A percentile compares a stretch with the other conserved stretches of the same genome.
Evolutionary conservation across 495 filamentous ascomycete species (phyloP).

Genomic region (Penicillium maclennaniae): DNA sequence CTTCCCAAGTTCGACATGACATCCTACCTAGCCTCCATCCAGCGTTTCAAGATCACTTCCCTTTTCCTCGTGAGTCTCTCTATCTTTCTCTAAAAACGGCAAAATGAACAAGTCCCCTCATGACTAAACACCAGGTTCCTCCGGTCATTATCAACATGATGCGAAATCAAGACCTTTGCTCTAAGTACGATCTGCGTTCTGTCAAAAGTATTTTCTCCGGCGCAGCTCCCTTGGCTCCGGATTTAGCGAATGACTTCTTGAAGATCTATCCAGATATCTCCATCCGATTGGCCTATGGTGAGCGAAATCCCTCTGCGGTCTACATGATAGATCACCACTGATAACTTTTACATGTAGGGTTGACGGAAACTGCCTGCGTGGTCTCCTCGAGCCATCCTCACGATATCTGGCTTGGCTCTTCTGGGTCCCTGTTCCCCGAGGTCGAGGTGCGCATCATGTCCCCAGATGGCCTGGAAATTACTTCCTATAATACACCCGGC

Average conservation of each 20-base stretch:
- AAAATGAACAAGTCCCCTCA: too few relatives aligned
- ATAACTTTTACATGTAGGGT: slow-evolving; percentile 43
- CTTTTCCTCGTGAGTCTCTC: slow-evolving; percentile 68
- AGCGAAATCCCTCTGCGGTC: background rate
- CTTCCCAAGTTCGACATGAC: slow-evolving; percentile 80
- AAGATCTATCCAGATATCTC: slow-evolving; percentile 60
- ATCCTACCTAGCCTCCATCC: slow-evolving; percentile 60
- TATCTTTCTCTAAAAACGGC: background rate
- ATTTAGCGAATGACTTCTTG: slow-evolving; percentile 67
- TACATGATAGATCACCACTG: slow-evolving; percentile 2
- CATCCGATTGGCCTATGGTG: slow-evolving; percentile 80
- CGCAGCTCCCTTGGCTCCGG: slow-evolving; percentile 76
- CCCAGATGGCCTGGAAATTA: slow-evolving; percentile 72
- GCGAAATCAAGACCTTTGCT: slow-evolving; percentile 57
- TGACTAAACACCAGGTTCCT: slow-evolving; percentile 53
- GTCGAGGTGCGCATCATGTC: slow-evolving; percentile 66
- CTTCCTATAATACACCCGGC: slow-evolving; percentile 69
- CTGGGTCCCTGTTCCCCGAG: slow-evolving; percentile 69
- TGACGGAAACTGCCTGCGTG: slow-evolving; percentile 80
- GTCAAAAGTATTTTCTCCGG: slow-evolving; percentile 69
- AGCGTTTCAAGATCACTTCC: slow-evolving; percentile 66
- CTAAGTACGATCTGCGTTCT: slow-evolving; percentile 72
- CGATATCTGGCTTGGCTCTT: slow-evolving; percentile 71
- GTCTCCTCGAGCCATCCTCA: slow-evolving; percentile 59
- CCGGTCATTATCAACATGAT: slow-evolving; percentile 82